phyloP scores from a whole-genome alignment of 2,329 filamentous ascomycete species.

The Penicillium sp. region DNA sequence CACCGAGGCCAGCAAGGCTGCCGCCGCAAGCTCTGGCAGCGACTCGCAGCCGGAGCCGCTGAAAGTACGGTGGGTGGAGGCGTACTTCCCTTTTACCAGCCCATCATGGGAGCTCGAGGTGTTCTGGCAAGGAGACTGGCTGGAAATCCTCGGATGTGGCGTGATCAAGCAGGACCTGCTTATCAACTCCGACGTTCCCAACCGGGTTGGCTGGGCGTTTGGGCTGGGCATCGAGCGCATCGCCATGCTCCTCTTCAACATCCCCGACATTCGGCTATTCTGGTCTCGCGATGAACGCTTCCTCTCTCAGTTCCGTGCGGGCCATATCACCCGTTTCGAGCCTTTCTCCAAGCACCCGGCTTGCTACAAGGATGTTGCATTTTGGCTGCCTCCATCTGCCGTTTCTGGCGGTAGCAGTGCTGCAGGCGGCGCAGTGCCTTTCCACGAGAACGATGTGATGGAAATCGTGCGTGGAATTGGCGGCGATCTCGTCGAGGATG shows the following conservation, averaged over 20 bases:
- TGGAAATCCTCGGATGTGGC: slow-evolving; percentile 91
- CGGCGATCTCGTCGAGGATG: slow-evolving; percentile 82
- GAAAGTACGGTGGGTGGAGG: slow-evolving; percentile 87
- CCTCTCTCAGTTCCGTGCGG: slow-evolving; percentile 66
- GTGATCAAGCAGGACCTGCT: slow-evolving; percentile 79
- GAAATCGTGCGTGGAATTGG: slow-evolving; percentile 80
- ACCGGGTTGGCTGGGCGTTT: slow-evolving; percentile 87
- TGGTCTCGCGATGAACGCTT: slow-evolving; percentile 86
- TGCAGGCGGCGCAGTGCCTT: slow-evolving; percentile 42
- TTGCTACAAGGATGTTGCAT: slow-evolving; percentile 87
- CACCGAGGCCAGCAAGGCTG: slow-evolving; percentile 64
- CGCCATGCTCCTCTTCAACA: slow-evolving; percentile 94
- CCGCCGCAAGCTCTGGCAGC: slow-evolving; percentile 46
- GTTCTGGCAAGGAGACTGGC: slow-evolving; percentile 89
- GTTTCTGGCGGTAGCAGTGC: slow-evolving; percentile 35
- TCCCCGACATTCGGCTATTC: slow-evolving; percentile 93
- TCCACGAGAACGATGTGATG: slow-evolving; percentile 97
- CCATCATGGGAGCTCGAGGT: slow-evolving; percentile 96
- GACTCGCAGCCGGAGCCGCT: slow-evolving; percentile 63
- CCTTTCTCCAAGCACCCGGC: slow-evolving; percentile 89
- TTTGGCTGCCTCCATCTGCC: slow-evolving; percentile 63
- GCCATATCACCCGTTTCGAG: slow-evolving; percentile 59
- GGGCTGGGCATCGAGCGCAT: slow-evolving; percentile 90
- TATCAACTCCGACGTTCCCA: slow-evolving; percentile 66
- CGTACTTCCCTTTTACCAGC: slow-evolving; percentile 95